phyloP scores from a whole-genome alignment of 768 basidiomycete species.

The Saitozyma sp. region DNA sequence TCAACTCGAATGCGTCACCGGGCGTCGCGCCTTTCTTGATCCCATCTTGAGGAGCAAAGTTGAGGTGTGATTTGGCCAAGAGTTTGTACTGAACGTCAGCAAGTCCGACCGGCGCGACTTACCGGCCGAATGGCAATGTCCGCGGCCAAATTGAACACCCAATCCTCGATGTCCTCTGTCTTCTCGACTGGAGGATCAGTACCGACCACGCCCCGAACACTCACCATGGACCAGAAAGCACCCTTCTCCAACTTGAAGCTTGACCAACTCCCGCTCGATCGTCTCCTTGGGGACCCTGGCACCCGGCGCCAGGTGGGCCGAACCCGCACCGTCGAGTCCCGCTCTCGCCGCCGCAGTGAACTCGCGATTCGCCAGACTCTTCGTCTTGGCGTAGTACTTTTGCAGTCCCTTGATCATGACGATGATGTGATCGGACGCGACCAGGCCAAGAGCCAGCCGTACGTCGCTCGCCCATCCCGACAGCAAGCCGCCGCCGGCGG shows the following conservation, averaged over 20 bases:
- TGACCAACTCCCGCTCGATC: conserved; percentile 45
- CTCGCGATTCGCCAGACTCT: conserved; percentile 33
- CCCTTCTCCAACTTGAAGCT: conserved; percentile 41
- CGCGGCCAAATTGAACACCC: conserved; percentile 44
- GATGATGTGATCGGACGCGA: conserved; percentile 22
- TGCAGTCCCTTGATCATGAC: conserved; percentile 47
- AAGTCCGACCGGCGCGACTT: conserved; percentile 17
- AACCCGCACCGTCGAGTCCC: conserved; percentile 17
- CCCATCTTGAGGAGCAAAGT: conserved; percentile 40
- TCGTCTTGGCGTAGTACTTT: conserved; percentile 42
- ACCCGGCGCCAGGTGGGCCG: not conserved
- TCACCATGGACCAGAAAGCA: conserved; percentile 48
- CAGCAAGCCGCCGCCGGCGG: conserved; percentile 14
- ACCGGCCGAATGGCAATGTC: conserved; percentile 49
- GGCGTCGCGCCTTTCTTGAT: conserved; percentile 31
- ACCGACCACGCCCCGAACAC: not conserved
- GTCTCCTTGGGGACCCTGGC: conserved; percentile 24
- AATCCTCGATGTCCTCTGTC: conserved; percentile 48
- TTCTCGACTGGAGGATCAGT: conserved; percentile 40
- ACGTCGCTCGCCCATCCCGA: conserved; percentile 28
- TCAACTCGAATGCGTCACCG: conserved; percentile 42
- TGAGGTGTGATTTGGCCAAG: conserved; percentile 48
- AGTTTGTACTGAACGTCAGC: conserved; percentile 37
- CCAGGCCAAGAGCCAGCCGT: conserved; percentile 20
- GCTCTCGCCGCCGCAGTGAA: conserved; percentile 40